Percentiles rank a stretch among this genome's conserved stretches.
Conservation (phyloP, 805 yeast genomes). For the Ogataea naganishii region DNA sequence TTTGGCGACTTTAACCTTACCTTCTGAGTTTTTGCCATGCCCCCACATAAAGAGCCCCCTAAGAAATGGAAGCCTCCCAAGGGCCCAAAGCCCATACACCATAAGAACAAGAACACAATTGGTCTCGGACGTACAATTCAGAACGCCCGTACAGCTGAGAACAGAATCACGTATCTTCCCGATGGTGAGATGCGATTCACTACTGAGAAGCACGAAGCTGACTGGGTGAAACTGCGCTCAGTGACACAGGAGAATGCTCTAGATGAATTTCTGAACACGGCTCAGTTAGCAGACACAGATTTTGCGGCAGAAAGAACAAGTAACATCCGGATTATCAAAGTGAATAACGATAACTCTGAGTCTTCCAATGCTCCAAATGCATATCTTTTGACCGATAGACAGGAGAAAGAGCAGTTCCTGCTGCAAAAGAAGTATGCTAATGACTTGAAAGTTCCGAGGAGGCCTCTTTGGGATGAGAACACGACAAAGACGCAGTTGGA, state of each 20-base stretch:
- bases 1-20: no score
- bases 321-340: constrained; percentile 75
- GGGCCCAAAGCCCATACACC: constrained; percentile 86
- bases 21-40: no score
- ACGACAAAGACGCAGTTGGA: constrained; percentile 75
- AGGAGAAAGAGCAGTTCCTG: constrained; percentile 49
- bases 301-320: constrained; percentile 86
- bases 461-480: constrained; percentile 76
- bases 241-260: constrained; percentile 91
- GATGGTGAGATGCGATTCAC: constrained; percentile 88
- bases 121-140: constrained; percentile 83
- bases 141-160: constrained; percentile 62
- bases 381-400: constrained; percentile 56
- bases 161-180: constrained; percentile 62
- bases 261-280: constrained; percentile 92
- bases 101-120: constrained; percentile 72
- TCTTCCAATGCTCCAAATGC: constrained; percentile 34
- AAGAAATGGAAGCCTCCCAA: constrained; percentile 84
- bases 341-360: constrained; percentile 40
- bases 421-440: constrained; percentile 61
- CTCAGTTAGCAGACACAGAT: constrained; percentile 92
- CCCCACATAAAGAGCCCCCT: constrained; percentile 37
- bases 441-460: constrained; percentile 77
- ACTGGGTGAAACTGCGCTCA: constrained; percentile 85
- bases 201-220: constrained; percentile 75